Evolutionary conservation across 192 early-diverging fungal genomes (phyloP).

Genomic region (Coemansia sp.): DNA sequence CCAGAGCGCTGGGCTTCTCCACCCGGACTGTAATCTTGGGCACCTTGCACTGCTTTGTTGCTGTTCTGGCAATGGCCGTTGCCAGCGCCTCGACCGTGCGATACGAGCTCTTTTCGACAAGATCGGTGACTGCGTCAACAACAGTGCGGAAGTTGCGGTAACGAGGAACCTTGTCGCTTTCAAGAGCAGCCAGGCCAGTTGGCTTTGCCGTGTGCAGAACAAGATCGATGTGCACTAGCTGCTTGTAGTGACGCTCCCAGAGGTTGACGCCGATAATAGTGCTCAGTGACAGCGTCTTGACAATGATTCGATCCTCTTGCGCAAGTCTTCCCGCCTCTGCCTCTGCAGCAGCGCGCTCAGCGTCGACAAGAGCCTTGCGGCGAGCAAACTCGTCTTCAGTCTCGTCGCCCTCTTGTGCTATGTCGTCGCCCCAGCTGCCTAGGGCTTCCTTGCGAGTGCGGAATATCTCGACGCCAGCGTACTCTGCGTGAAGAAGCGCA

Average conservation of each 20-base stretch:
- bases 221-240: constrained; percentile 80
- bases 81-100: constrained; percentile 96
- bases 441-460: constrained; percentile 64
- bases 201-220: constrained; percentile 35
- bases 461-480: constrained; percentile 85
- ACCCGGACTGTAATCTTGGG: constrained; percentile 85
- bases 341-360: constrained; percentile 35
- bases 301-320: constrained; percentile 77
- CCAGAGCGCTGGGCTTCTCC: constrained; percentile 93
- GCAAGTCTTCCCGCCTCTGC: constrained; percentile 45
- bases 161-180: constrained; percentile 61
- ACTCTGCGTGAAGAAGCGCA: constrained; percentile 87
- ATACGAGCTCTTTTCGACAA: constrained; percentile 85
- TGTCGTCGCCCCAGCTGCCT: constrained; percentile 29
- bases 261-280: constrained; percentile 94
- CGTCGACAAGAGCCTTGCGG: constrained; percentile 4
- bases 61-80: constrained; percentile 73
- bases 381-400: constrained; percentile 8
- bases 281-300: constrained; percentile 74
- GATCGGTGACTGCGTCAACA: constrained; percentile 72
- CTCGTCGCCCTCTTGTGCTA: constrained; percentile 6
- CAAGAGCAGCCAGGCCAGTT: not conserved
- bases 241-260: constrained; percentile 95
- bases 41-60: constrained; percentile 77
- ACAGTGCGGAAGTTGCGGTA: constrained; percentile 91